Conservation (phyloP, 1,284 basidiomycete species). For the Trametes hirsuta region DNA sequence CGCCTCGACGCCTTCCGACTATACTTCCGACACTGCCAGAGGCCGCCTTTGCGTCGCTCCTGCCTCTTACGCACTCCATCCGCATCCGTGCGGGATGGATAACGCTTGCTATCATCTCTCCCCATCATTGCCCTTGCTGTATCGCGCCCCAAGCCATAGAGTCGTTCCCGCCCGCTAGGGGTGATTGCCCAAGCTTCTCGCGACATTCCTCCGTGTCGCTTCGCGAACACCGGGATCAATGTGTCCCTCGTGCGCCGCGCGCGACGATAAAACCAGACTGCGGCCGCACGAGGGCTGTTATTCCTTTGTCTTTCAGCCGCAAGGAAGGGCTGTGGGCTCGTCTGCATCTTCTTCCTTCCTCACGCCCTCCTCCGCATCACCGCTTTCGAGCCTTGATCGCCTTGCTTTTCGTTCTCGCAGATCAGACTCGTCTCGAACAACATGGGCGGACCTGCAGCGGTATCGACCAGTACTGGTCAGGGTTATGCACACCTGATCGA, state of each 20-base stretch:
- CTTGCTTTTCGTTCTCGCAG: background rate
- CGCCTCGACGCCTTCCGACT: conserved; percentile 6
- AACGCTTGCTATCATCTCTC: conserved; percentile 1
- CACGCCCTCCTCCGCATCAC: background rate
- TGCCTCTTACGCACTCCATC: conserved; percentile 3
- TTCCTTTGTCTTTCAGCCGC: conserved; percentile 8
- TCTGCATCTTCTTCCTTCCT: conserved; percentile 12
- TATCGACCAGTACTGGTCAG: conserved; percentile 21
- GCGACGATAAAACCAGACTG: conserved; percentile 23
- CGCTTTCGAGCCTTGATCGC: conserved; percentile 2
- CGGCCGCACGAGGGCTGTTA: conserved; percentile 4
- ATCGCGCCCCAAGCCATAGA: conserved; percentile 9
- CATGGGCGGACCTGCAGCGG: conserved; percentile 36
- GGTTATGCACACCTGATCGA: conserved; percentile 33
- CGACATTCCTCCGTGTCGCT: conserved; percentile 28
- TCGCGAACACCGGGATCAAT: conserved; percentile 23
- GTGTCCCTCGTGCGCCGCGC: conserved; percentile 8
- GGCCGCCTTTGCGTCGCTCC: conserved; percentile 5
- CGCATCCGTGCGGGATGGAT: background rate
- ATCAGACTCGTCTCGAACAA: background rate
- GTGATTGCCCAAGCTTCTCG: conserved; percentile 24
- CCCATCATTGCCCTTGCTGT: background rate
- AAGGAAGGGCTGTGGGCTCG: conserved; percentile 8
- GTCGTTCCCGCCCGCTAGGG: conserved; percentile 8
- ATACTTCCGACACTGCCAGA: conserved; percentile 1